Base-by-base conservation (phyloP, 352 stramenopile species). In the Phytopythium kandeliae region DNA sequence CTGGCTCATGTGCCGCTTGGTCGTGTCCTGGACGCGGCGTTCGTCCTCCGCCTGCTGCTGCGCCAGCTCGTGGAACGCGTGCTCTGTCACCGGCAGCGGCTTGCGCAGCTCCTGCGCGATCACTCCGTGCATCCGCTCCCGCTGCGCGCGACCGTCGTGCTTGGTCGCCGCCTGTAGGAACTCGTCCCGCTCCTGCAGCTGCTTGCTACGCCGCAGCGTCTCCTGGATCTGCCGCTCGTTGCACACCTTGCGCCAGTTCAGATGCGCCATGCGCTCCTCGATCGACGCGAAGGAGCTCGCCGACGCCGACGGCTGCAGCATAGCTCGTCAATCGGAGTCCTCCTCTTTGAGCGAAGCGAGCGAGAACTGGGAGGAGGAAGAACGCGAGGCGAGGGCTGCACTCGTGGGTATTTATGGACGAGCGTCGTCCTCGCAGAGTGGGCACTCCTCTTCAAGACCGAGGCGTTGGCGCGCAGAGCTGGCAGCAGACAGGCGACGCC, bases 241-340 rank as follows among this genome's bases (percentile, higher is more conserved):
- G 60, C 79, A 88, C 28, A 76, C 57, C 54, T 86, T 86, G 45
- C 79, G 67, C 76, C 78, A 90, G 43, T 86, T 73, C 37, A 88
- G 45, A 54, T 90, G 69, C 25, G 74, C 74, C 22, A 90, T 69
- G 13, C 73, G 74, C 35, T 86, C 76, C 55, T 88, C 74, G 9
- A 88, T 63, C 7, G 73, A 85, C 11, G 67, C 63, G 42, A 84
- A 82, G n/a, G 68, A 63, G 15, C 48, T 51, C 34, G 55, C 31
- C 12, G 60, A 65, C 24, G 40, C 25, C 17, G 28, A 41, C 44
- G 62, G 46, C 35, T 64, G 57, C 58, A 73, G 58, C 46, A 41
- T 41, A 15, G 16, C 30, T 34, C 10, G 28, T n/a, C n/a, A n/a
- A n/a, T n/a, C n/a, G n/a, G n/a, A n/a, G n/a, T n/a, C n/a, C n/a